These are phyloP conservation scores for Amaranthus cruentus DNA, from an alignment of 148 eudicot species.

Conservation along the genomic window DNA sequence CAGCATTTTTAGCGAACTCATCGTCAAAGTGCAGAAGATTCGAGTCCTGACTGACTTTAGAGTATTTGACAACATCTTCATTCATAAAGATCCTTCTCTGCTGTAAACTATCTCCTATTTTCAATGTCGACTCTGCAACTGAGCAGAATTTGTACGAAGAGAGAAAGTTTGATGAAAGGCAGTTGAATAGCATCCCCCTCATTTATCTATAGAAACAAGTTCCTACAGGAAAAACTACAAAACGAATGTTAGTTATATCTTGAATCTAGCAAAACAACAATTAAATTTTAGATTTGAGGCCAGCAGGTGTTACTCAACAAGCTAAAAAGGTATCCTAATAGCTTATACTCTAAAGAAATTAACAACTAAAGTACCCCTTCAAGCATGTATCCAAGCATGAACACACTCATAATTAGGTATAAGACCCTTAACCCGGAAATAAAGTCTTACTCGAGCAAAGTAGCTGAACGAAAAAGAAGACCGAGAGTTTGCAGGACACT, in stretches of 20 bases:
- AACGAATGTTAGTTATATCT: background rate
- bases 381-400: too few species aligned
- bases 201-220: background rate
- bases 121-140: constrained; percentile 25
- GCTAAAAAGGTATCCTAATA: too few species aligned
- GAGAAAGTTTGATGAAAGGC: constrained; percentile 5
- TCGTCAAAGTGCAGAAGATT: constrained; percentile 75
- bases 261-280: background rate
- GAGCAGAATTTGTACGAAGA: constrained; percentile 33
- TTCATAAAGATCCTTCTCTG: constrained; percentile 47
- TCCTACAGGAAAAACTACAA: background rate
- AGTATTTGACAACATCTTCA: constrained; percentile 50
- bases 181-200: constrained; percentile 1
- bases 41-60: constrained; percentile 54
- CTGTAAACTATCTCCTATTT: constrained; percentile 44
- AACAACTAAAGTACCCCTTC: too few species aligned
- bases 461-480: too few species aligned
- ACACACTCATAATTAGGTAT: too few species aligned
- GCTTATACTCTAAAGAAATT: too few species aligned
- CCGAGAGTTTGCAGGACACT: too few species aligned
- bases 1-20: constrained; percentile 54
- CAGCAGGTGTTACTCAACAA: too few species aligned
- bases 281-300: too few species aligned
- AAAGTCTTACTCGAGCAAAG: too few species aligned
- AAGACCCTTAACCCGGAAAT: too few species aligned